These are phyloP conservation scores for Wickerhamomyces queroliae DNA, from an alignment of 805 yeast genomes.

Conservation along the genomic window DNA sequence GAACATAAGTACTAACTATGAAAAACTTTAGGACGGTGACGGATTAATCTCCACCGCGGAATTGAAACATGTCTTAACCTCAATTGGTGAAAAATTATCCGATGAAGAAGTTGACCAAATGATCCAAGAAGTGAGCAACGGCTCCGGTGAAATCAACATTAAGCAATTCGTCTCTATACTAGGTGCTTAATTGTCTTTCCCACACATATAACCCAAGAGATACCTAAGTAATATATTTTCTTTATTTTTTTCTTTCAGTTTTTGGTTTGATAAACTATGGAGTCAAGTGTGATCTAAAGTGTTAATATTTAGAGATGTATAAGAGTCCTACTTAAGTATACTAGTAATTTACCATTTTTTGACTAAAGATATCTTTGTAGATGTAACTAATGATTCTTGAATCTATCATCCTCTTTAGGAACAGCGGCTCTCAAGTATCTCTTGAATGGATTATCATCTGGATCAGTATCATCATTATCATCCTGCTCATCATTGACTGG, in stretches of 20 bases:
- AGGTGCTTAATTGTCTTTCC: conserved; percentile 5
- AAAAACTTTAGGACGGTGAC: conserved; percentile 77
- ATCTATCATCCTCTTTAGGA: conserved; percentile 29
- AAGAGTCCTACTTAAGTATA: no score
- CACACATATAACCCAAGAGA: background rate
- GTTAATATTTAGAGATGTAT: no score
- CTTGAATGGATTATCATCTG: conserved; percentile 29
- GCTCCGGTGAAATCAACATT: conserved; percentile 96
- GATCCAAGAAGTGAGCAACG: conserved; percentile 93
- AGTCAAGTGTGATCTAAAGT: no score
- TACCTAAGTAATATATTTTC: conserved; percentile 44
- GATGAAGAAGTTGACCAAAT: conserved; percentile 97
- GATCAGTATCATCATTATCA: conserved; percentile 12
- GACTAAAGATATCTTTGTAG: no score
- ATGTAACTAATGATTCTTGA: conserved; percentile 17
- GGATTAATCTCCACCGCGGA: conserved; percentile 97
- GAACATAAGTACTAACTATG: background rate
- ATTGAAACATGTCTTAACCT: conserved; percentile 91
- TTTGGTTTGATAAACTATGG: no score
- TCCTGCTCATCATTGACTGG: conserved; percentile 1
- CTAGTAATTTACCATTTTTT: no score
- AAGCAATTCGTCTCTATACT: conserved; percentile 92
- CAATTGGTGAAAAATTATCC: conserved; percentile 94
- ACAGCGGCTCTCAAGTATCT: conserved; percentile 32
- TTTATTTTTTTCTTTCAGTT: background rate